phyloP scores from a whole-genome alignment of 208 protist species.

The Acanthamoeba royreba region DNA sequence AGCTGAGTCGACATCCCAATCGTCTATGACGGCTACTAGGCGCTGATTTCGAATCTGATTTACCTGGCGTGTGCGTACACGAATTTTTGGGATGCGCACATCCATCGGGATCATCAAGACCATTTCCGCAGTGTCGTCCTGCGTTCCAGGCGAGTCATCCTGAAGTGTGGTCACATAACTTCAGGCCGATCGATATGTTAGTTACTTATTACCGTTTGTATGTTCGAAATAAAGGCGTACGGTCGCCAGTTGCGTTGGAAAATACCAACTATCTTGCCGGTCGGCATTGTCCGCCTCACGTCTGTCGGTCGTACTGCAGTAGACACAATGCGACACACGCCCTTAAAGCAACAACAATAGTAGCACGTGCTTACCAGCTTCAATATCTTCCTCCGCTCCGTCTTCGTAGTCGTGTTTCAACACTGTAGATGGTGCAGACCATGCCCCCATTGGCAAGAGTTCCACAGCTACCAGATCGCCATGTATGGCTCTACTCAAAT shows the following conservation, averaged over 20 bases:
- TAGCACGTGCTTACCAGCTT: not conserved
- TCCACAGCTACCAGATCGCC: conserved; percentile 23
- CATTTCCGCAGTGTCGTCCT: not conserved
- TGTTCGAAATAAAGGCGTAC: no score
- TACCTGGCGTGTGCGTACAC: conserved; percentile 51
- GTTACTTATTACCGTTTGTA: no score
- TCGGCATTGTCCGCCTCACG: conserved; percentile 9
- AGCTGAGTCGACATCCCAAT: conserved; percentile 87
- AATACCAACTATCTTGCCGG: conserved; percentile 61
- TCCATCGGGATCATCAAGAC: conserved; percentile 50
- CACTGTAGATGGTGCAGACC: not conserved
- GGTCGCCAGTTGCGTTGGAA: conserved; percentile 55
- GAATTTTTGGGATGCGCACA: conserved; percentile 57
- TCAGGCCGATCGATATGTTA: no score
- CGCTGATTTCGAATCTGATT: conserved; percentile 72
- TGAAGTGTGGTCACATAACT: not conserved
- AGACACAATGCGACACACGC: not conserved
- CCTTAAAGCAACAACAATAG: not conserved
- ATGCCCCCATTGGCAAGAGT: not conserved
- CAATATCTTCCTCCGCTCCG: not conserved
- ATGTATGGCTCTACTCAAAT: not conserved
- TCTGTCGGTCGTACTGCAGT: not conserved
- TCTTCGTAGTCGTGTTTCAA: not conserved
- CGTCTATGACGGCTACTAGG: conserved; percentile 90
- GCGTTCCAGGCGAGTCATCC: not conserved